These are phyloP conservation scores for Saprolegnia parasitica DNA, from an alignment of 352 stramenopile genomes.

Conservation along the genomic window DNA sequence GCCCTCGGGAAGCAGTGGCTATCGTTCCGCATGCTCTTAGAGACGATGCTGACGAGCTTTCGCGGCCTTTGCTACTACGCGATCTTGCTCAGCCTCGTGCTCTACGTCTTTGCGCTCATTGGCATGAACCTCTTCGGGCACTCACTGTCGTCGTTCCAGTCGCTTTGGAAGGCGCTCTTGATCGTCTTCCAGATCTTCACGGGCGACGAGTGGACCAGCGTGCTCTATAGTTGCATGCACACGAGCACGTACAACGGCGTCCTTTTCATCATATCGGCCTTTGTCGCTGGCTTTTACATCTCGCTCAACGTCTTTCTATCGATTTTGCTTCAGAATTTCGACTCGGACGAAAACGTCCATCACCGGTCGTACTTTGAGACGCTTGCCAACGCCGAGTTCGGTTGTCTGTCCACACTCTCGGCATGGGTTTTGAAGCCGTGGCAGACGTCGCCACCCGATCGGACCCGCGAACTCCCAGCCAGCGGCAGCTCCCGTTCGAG, in stretches of 20 bases:
- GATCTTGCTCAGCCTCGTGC: constrained; percentile 80
- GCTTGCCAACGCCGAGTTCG: constrained; percentile 33
- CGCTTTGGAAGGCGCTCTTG: constrained; percentile 43
- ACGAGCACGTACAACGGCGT: constrained; percentile 37
- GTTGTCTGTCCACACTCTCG: not conserved
- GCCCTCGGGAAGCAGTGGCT: constrained; percentile 4
- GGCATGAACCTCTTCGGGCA: constrained; percentile 82
- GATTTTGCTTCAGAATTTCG: constrained; percentile 83
- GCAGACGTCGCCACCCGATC: too few species aligned
- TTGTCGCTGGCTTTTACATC: constrained; percentile 82
- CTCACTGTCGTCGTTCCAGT: constrained; percentile 45
- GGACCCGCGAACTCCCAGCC: too few species aligned
- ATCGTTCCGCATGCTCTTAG: constrained; percentile 7
- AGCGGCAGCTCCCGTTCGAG: too few species aligned
- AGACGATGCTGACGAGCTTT: constrained; percentile 19
- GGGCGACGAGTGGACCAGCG: constrained; percentile 83
- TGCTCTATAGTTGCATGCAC: constrained; percentile 80
- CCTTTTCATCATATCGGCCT: constrained; percentile 56
- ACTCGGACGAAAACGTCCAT: constrained; percentile 35
- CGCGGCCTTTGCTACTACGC: constrained; percentile 47
- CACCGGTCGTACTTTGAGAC: constrained; percentile 30
- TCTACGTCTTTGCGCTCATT: constrained; percentile 86
- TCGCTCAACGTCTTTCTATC: constrained; percentile 87
- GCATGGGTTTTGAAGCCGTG: too few species aligned
- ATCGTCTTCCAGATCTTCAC: constrained; percentile 85